Base-by-base conservation (phyloP, 2,329 filamentous ascomycete genomes). In the Ambrosiella beaveri region DNA sequence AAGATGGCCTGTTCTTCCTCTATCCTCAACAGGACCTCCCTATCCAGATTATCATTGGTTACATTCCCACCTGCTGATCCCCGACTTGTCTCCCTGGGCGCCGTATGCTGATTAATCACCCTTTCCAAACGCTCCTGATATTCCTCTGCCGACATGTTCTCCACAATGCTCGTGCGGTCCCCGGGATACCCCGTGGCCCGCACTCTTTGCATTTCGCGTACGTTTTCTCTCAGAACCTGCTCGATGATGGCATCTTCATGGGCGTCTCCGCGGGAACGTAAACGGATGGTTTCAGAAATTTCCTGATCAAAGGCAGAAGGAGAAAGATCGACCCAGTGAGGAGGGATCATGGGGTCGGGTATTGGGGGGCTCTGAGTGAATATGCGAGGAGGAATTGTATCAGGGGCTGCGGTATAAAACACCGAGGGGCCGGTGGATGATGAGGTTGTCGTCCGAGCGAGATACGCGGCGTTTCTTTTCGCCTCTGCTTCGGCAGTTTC, bases 161-260 rank as follows among this genome's bases (percentile, higher is more conserved):
- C 55, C 17, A 57, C 51, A 5, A 57, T 17, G 4, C 44, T 39
- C 7, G 38, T 37, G 7, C 55, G 44, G 27, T 27, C 19, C 12
- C 45, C 55, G 19, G 38, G n/a, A 44, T 50, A 11, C 11, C 15
- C n/a, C 3, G 36, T 40, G 15, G 44, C 17, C n/a, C 17, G n/a
- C 37, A 39, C 27, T 19, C 38, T 40, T 41, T 54, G 19, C 47
- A 57, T 49, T 15, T 57, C 55, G 7, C n/a, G 7, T 3, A 57
- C 47, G 5, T 57, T 57, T 38, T 57, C 55, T 8, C 55, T 44
- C 7, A 57, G 50, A 2, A 57, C 55, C 35, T 50, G 55, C n/a
- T 57, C 55, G 17, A 57, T 57, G n/a, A 40, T n/a, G 27, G 55
- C 55, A n/a, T 57, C 55, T 51, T 57, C 55, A 15, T 50, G 13